Conservation (phyloP, 2,329 filamentous ascomycete species). For the Corynespora cassiicola region DNA sequence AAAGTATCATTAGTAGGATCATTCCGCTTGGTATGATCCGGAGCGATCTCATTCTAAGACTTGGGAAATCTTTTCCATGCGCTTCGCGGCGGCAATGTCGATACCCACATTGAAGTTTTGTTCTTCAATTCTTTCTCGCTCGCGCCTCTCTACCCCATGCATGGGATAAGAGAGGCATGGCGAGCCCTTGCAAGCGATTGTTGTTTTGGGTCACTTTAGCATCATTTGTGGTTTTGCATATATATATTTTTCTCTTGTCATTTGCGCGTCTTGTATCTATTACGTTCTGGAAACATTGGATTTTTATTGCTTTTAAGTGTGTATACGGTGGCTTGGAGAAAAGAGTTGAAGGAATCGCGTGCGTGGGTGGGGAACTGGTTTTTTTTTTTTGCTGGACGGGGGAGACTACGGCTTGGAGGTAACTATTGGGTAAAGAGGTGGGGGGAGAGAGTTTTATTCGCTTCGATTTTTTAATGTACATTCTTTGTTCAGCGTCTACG, state of each 20-base stretch:
- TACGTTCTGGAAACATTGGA: too few species aligned
- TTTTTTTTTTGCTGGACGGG: background rate
- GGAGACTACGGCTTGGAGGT: constrained; percentile 1
- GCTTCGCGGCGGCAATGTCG: constrained; percentile 42
- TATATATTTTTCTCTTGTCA: constrained; percentile 11
- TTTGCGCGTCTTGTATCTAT: constrained; percentile 12
- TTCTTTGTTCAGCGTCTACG: constrained; percentile 18
- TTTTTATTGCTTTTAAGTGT: constrained; percentile 4
- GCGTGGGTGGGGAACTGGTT: background rate
- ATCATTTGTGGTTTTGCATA: constrained; percentile 5
- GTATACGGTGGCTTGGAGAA: constrained; percentile 14
- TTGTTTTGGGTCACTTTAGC: constrained; percentile 12
- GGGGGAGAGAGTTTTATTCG: constrained; percentile 7
- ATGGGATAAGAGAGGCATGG: background rate
- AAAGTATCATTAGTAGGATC: constrained; percentile 32
- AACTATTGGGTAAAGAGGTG: constrained; percentile 1
- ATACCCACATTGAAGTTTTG: constrained; percentile 31
- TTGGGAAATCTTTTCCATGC: constrained; percentile 22
- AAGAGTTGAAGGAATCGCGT: constrained; percentile 9
- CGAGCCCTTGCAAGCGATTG: too few species aligned
- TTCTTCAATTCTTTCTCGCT: constrained; percentile 4
- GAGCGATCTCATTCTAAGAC: constrained; percentile 17
- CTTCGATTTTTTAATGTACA: constrained; percentile 33
- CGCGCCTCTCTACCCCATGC: background rate
- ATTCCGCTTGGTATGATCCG: constrained; percentile 9